Evolutionary conservation across 495 filamentous ascomycete genomes (phyloP).

Genomic region (Penicillium maclennaniae): DNA sequence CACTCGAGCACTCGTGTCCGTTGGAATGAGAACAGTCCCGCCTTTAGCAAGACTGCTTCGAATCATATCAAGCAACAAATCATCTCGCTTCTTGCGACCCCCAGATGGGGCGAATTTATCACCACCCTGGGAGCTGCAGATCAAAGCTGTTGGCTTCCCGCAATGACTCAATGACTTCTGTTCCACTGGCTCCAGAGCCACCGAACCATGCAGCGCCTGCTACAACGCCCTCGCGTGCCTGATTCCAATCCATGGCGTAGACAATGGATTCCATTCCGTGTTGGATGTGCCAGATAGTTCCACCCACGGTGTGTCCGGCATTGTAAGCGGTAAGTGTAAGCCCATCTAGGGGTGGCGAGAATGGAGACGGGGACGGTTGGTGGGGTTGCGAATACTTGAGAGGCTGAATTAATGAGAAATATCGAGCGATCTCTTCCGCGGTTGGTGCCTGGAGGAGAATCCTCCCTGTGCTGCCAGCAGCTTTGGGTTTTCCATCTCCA

Average conservation of each 20-base stretch:
- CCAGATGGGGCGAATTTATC: slow-evolving; percentile 66
- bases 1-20: slow-evolving; percentile 89
- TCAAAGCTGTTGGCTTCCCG: slow-evolving; percentile 84
- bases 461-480: slow-evolving; percentile 31
- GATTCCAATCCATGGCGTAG: slow-evolving; percentile 97
- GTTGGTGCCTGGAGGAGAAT: slow-evolving; percentile 80
- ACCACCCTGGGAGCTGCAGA: slow-evolving; percentile 83
- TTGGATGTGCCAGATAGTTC: slow-evolving; percentile 98
- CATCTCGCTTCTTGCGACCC: slow-evolving; percentile 75
- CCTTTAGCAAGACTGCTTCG: slow-evolving; percentile 70
- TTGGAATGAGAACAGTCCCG: slow-evolving; percentile 92
- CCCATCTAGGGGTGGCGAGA: slow-evolving; percentile 84
- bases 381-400: slow-evolving; percentile 97
- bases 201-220: slow-evolving; percentile 92
- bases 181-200: slow-evolving; percentile 72
- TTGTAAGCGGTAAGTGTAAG: slow-evolving; percentile 96
- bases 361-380: slow-evolving; percentile 78
- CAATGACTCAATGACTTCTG: slow-evolving; percentile 88
- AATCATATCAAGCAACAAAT: slow-evolving; percentile 77
- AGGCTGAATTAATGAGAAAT: slow-evolving; percentile 88
- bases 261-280: slow-evolving; percentile 96
- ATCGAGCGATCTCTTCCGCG: slow-evolving; percentile 80
- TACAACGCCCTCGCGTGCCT: slow-evolving; percentile 87
- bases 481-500: slow-evolving; percentile 18
- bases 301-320: slow-evolving; percentile 91